phyloP scores from a whole-genome alignment of 371 early-diverging fungal genomes.

The Apophysomyces variabilis region DNA sequence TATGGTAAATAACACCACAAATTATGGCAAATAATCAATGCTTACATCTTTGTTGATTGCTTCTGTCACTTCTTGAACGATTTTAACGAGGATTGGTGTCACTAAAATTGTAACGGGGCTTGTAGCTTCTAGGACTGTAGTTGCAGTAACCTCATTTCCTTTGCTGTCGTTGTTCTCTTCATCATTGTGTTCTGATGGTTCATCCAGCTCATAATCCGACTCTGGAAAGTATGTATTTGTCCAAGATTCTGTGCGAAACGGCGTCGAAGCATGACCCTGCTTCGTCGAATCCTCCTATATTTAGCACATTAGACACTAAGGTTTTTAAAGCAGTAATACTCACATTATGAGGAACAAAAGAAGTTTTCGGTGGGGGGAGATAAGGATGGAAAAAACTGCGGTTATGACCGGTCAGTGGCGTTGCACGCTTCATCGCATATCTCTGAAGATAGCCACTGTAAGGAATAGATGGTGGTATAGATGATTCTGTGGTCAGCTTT shows the following conservation, averaged over 20 bases:
- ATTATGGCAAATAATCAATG: not conserved
- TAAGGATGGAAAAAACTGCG: slow-evolving; percentile 52
- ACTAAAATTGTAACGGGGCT: slow-evolving; percentile 63
- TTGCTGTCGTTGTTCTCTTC: slow-evolving; percentile 18
- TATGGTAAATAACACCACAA: not conserved
- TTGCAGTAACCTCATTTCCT: slow-evolving; percentile 49
- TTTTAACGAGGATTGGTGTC: slow-evolving; percentile 76
- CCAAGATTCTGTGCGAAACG: not conserved
- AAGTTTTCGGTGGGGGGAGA: slow-evolving; percentile 56
- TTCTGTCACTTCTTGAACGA: slow-evolving; percentile 74
- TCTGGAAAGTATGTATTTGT: not conserved
- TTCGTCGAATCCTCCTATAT: not conserved
- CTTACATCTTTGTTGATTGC: slow-evolving; percentile 68
- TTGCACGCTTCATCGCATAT: slow-evolving; percentile 50
- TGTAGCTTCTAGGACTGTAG: slow-evolving; percentile 65
- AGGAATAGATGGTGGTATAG: slow-evolving; percentile 68
- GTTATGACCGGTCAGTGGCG: slow-evolving; percentile 20
- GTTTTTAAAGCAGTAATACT: not conserved
- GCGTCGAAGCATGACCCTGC: not conserved
- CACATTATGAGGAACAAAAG: slow-evolving; percentile 44
- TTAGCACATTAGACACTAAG: not conserved
- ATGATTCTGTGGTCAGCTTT: slow-evolving; percentile 16
- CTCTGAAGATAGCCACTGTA: slow-evolving; percentile 70
- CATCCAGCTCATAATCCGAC: slow-evolving; percentile 9
- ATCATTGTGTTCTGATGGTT: slow-evolving; percentile 3